Percentiles rank a stretch among this genome's conserved stretches.
Conservation (phyloP, 768 basidiomycete genomes). For the Boletus speciosus region DNA sequence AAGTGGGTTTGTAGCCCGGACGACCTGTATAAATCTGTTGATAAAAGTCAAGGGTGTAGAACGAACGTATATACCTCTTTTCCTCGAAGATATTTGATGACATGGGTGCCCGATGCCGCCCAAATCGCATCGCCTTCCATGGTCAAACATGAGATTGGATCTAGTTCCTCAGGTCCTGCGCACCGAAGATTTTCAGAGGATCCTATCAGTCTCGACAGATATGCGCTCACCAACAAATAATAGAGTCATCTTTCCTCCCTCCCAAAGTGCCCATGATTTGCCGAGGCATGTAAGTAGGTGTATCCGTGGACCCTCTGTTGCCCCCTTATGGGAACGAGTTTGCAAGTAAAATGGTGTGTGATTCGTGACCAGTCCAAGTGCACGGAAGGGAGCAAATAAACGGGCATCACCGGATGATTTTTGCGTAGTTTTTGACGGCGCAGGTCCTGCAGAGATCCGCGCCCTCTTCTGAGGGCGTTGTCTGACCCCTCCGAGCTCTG, state of each 20-base stretch:
- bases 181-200: constrained; percentile 2
- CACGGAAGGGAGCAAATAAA: constrained; percentile 91
- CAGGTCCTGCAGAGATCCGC: constrained; percentile 9
- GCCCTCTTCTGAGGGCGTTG: constrained; percentile 27
- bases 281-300: constrained; percentile 87
- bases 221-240: constrained; percentile 82
- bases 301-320: constrained; percentile 77
- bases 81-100: constrained; percentile 80
- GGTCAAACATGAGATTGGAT: constrained; percentile 68
- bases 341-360: constrained; percentile 86
- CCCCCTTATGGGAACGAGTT: constrained; percentile 78
- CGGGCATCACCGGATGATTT: constrained; percentile 22
- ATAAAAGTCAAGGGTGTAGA: neutral
- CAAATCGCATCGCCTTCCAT: constrained; percentile 88
- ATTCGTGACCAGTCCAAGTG: constrained; percentile 92
- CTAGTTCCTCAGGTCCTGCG: constrained; percentile 77
- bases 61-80: constrained; percentile 61
- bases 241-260: constrained; percentile 87
- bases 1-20: constrained; percentile 62
- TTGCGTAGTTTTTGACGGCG: constrained; percentile 1
- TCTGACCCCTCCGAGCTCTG: constrained; percentile 12
- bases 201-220: neutral
- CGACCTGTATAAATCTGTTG: constrained; percentile 36
- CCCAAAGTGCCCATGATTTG: constrained; percentile 92
- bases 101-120: constrained; percentile 63